These are phyloP conservation scores for Prunus yedoensis DNA, from an alignment of 331 rosid genomes.

Conservation along the genomic window DNA sequence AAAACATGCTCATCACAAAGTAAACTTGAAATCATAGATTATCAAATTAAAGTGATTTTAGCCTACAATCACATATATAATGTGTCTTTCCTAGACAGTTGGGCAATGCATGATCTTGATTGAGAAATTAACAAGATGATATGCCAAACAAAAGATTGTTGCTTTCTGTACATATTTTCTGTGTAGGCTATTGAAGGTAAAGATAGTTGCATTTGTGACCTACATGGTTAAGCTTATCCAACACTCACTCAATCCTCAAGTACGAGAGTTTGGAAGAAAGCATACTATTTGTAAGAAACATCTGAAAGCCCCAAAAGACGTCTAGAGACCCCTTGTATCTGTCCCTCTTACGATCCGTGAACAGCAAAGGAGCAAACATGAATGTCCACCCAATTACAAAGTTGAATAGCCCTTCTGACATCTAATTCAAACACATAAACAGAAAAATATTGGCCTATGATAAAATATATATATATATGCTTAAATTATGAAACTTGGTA, in stretches of 20 bases:
- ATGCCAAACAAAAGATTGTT: too few relatives aligned
- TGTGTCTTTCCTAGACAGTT: too few relatives aligned
- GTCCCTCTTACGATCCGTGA: conserved; percentile 65
- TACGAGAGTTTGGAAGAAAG: conserved; percentile 20
- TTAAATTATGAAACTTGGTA: conserved; percentile 2
- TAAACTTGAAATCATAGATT: not conserved
- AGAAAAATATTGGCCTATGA: not conserved
- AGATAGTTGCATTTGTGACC: not conserved
- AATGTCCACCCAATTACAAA: conserved; percentile 94
- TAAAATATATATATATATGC: conserved; percentile 5
- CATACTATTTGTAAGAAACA: conserved; percentile 95
- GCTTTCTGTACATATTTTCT: too few relatives aligned
- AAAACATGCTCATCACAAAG: not conserved
- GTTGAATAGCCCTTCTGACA: conserved; percentile 89
- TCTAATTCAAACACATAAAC: conserved; percentile 42
- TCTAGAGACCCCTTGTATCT: conserved; percentile 75
- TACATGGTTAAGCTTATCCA: conserved; percentile 16
- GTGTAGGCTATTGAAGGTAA: too few relatives aligned
- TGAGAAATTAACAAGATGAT: too few relatives aligned
- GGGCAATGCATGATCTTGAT: too few relatives aligned
- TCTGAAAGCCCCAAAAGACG: conserved; percentile 75
- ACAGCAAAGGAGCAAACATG: conserved; percentile 89
- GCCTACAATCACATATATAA: not conserved
- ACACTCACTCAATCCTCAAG: conserved; percentile 3
- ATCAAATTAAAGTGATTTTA: not conserved